Percentiles rank a stretch among this genome's conserved stretches.
These are phyloP conservation scores for Austropuccinia psidii DNA, from an alignment of 1,284 basidiomycete species.

Conservation along the genomic window DNA sequence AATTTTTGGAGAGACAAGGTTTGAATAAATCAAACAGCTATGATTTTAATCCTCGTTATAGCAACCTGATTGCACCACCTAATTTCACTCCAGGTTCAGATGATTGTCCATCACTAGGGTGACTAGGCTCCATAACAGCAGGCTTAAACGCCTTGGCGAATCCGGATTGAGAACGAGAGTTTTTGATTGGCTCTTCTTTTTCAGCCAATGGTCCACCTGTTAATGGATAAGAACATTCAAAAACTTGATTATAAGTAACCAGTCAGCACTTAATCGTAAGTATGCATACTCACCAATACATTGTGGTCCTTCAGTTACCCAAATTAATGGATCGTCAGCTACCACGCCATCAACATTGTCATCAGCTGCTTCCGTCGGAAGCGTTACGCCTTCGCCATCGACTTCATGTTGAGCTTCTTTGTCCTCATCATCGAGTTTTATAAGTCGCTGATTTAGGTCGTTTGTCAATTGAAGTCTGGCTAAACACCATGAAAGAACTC, in stretches of 20 bases:
- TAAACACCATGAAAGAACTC: conserved; percentile 72
- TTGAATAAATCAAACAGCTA: too few species aligned
- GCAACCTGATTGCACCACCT: conserved; percentile 20
- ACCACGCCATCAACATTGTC: conserved; percentile 23
- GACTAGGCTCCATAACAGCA: conserved; percentile 18
- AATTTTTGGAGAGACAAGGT: too few species aligned
- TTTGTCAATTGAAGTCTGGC: conserved; percentile 68
- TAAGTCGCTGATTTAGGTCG: conserved; percentile 64
- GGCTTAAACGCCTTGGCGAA: conserved; percentile 29
- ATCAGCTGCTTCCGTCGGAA: not conserved
- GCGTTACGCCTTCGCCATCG: not conserved
- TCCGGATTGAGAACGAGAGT: not conserved
- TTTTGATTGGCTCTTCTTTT: not conserved
- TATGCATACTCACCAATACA: not conserved
- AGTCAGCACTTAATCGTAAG: not conserved
- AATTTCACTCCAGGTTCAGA: conserved; percentile 20
- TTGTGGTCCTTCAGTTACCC: not conserved
- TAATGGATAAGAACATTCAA: not conserved
- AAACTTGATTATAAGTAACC: not conserved
- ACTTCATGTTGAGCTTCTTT: conserved; percentile 6
- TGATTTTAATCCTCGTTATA: too few species aligned
- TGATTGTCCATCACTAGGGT: not conserved
- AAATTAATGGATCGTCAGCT: not conserved
- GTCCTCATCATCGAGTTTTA: conserved; percentile 51
- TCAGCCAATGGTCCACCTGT: not conserved